Evolutionary conservation across 352 stramenopile species (phyloP).

Genomic region (Phytophthora tubulina): DNA sequence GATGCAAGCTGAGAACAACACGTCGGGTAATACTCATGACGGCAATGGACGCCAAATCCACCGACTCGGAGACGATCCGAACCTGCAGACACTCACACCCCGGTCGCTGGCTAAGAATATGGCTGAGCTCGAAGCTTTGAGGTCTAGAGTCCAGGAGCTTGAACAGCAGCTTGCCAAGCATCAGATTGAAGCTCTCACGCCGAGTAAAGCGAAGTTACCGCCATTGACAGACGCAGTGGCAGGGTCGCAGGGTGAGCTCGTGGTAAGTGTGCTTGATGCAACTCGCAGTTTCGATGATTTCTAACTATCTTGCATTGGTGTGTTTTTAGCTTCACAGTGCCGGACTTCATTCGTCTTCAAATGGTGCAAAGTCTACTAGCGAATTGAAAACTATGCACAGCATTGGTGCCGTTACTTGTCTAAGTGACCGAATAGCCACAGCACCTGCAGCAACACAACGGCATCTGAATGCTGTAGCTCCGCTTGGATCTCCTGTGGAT

Average conservation of each 20-base stretch:
- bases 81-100: constrained; percentile 58
- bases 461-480: not conserved
- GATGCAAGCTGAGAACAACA: constrained; percentile 16
- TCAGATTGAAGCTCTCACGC: constrained; percentile 50
- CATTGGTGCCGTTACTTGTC: not conserved
- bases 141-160: constrained; percentile 57
- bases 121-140: constrained; percentile 60
- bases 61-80: constrained; percentile 59
- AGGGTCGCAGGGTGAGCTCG: constrained; percentile 3
- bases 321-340: constrained; percentile 15
- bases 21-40: constrained; percentile 19
- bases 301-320: not conserved
- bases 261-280: constrained; percentile 4
- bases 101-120: constrained; percentile 66
- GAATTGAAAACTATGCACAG: constrained; percentile 27
- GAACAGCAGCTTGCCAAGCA: constrained; percentile 66
- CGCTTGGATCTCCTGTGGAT: constrained; percentile 1
- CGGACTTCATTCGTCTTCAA: constrained; percentile 8
- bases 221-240: constrained; percentile 35
- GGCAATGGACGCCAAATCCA: constrained; percentile 51
- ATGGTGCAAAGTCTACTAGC: constrained; percentile 28
- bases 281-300: not conserved
- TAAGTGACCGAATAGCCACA: constrained; percentile 28
- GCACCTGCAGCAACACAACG: constrained; percentile 29
- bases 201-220: constrained; percentile 55